Evolutionary conservation across 2,329 filamentous ascomycete species (phyloP).

Genomic region (Didymosphaeria variabile): DNA sequence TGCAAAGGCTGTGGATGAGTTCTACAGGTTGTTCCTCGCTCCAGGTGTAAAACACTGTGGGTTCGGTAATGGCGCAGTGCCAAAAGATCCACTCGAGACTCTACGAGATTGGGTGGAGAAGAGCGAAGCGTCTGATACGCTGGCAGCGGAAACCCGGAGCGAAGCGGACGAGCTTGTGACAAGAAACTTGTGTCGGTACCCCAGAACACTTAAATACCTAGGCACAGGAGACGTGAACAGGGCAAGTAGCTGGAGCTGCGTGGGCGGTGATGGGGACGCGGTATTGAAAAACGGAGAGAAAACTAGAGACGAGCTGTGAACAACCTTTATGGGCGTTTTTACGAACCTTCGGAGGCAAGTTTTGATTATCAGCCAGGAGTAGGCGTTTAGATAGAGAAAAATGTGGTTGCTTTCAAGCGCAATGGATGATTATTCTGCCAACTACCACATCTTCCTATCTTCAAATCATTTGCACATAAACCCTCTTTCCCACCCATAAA

Average conservation of each 20-base stretch:
- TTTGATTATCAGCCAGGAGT: no score
- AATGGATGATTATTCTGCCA: no score
- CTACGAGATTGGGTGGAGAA: slow-evolving; percentile 44
- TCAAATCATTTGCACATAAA: no score
- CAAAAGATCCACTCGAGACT: slow-evolving; percentile 28
- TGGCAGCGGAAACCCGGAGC: slow-evolving; percentile 22
- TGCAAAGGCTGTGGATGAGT: slow-evolving; percentile 29
- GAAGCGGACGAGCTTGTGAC: slow-evolving; percentile 8
- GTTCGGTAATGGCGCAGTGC: slow-evolving; percentile 31
- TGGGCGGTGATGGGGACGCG: not conserved
- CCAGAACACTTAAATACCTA: slow-evolving; percentile 2
- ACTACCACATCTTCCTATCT: no score
- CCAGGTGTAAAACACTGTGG: slow-evolving; percentile 42
- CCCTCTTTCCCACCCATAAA: not conserved
- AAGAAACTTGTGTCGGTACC: not conserved
- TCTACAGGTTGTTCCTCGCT: slow-evolving; percentile 42
- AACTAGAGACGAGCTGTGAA: not conserved
- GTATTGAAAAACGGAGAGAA: not conserved
- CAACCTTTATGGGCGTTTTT: not conserved
- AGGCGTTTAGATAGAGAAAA: no score
- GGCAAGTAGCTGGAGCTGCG: slow-evolving; percentile 9
- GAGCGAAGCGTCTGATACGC: slow-evolving; percentile 29
- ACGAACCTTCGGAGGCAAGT: no score
- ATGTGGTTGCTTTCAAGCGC: no score
- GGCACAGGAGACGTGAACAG: slow-evolving; percentile 1